Evolutionary conservation across 495 filamentous ascomycete genomes (phyloP).

Genomic region (Schizothecium vesticola): DNA sequence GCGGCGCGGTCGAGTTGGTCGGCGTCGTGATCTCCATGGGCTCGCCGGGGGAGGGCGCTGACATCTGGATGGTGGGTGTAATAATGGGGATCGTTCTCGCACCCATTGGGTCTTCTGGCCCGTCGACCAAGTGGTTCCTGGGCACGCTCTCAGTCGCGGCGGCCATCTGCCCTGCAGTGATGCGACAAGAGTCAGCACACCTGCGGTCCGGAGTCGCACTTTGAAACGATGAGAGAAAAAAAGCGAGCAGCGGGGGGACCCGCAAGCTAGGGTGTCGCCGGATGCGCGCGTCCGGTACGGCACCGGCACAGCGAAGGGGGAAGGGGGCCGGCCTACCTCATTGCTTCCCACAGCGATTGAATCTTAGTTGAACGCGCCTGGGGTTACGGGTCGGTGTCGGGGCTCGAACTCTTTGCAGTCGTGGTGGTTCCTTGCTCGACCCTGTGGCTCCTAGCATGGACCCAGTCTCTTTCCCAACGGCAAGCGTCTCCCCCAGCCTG

Average conservation of each 20-base stretch:
- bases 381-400: conserved; percentile 11
- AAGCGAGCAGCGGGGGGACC: conserved; percentile 8
- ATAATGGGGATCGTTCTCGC: conserved; percentile 45
- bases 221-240: not conserved
- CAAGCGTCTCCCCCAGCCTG: not conserved
- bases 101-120: conserved; percentile 37
- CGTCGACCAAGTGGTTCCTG: conserved; percentile 34
- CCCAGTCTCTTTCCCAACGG: conserved; percentile 3
- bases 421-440: conserved; percentile 16
- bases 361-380: not conserved
- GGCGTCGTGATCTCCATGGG: conserved; percentile 49
- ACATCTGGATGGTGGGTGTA: conserved; percentile 46
- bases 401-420: not conserved
- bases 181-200: conserved; percentile 21
- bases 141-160: conserved; percentile 43
- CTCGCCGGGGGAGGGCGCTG: conserved; percentile 45
- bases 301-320: not conserved
- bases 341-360: conserved; percentile 11
- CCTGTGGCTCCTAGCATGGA: conserved; percentile 20
- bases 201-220: not conserved
- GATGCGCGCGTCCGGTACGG: conserved; percentile 7
- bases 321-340: conserved; percentile 23
- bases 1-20: conserved; percentile 38
- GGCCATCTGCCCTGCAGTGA: conserved; percentile 43
- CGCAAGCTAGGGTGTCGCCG: conserved; percentile 10